phyloP scores from a whole-genome alignment of 441 rosid species.

The Manihot esculenta region DNA sequence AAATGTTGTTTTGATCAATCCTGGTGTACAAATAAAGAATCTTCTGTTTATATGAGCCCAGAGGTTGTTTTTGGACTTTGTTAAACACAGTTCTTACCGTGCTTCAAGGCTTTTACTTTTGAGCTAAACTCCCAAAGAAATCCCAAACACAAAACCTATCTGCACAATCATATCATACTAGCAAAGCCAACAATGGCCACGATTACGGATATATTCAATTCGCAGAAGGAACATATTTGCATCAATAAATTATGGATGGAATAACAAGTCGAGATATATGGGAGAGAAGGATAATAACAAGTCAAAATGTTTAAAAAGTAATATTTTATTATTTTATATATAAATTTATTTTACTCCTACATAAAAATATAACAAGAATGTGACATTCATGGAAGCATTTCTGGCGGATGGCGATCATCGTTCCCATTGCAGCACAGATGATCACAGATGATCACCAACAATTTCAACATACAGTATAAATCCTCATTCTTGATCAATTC shows the following conservation, averaged over 20 bases:
- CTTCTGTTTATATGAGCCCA: not conserved
- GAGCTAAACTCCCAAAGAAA: too few species aligned
- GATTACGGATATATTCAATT: not conserved
- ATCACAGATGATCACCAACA: slow-evolving; percentile 18
- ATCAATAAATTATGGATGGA: not conserved
- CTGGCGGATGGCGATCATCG: not conserved
- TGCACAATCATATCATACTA: not conserved
- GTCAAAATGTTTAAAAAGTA: too few species aligned
- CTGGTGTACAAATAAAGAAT: slow-evolving; percentile 15
- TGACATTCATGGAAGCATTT: not conserved
- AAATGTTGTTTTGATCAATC: not conserved
- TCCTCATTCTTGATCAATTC: slow-evolving; percentile 58
- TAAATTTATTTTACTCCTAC: too few species aligned
- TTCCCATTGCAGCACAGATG: not conserved
- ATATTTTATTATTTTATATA: too few species aligned
- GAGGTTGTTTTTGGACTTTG: not conserved
- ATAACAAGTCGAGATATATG: too few species aligned
- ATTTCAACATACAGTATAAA: slow-evolving; percentile 53
- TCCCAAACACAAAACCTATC: too few species aligned
- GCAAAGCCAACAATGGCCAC: not conserved
- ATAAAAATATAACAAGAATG: too few species aligned
- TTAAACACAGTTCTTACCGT: too few species aligned
- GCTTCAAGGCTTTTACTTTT: too few species aligned
- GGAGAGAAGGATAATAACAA: slow-evolving; percentile 5
- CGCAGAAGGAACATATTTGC: not conserved